Evolutionary conservation across 2,329 filamentous ascomycete genomes (phyloP), one percentile per base, ranked within the genome.

Genomic region (Aspergillus sp.): DNA sequence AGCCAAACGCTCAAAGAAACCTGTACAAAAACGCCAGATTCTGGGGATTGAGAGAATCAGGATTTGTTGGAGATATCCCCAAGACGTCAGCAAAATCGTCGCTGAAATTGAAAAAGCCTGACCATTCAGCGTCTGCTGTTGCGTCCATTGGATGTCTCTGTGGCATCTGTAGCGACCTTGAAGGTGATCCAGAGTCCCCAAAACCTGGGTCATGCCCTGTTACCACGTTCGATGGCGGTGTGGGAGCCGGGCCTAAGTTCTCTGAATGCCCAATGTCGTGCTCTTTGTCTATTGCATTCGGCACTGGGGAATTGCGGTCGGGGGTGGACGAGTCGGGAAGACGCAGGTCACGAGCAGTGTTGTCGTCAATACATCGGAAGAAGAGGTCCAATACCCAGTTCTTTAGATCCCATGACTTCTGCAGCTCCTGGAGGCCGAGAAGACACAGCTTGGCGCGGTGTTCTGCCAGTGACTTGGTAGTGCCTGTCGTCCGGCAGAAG

Each of bases 351-450:
- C 53, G 54, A 2, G 65, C 64, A 0, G 61, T 68, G 13, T 61
- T 56, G 29, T 61, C 57, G 38, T 70, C 67, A 2, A 67, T 43
- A 27, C 64, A 68, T 4, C 66, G 64, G 19, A 69, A 66, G 37
- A 71, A 71, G 0, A 69, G 47, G 37, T 69, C 57, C 2, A 69
- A 43, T 0, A 69, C 61, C 61, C 64, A 66, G 33, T 69, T 69
- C 10, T 64, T 64, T 6, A 69, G 46, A 30, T 68, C 64, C 67
- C 67, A 71, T 0, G 62, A 65, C 32, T 63, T 64, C 35, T 69
- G 67, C 6, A 70, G 43, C 37, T 71, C 67, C 30, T 67, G 59
- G 0, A 70, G 41, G 0, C 67, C 65, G 12, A 71, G 41, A 0
- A 70, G 45, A 35, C 67, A 70, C 0, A 70, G 37, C n/a, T 68